Conservation (phyloP, 2,329 filamentous ascomycete genomes). For the Metarhizium robertsii region DNA sequence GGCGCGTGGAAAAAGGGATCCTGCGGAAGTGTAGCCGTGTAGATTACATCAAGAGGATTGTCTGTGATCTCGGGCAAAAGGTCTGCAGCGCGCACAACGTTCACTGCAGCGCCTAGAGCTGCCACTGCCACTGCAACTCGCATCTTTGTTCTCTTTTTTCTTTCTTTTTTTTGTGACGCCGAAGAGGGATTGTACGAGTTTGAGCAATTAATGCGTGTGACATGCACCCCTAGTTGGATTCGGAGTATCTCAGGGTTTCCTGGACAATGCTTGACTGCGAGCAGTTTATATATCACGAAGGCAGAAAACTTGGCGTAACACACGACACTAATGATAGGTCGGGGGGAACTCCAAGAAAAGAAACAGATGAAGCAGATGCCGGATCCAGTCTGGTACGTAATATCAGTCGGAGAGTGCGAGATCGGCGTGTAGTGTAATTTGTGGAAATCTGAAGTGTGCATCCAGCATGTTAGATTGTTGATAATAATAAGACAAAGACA, state of each 20-base stretch:
- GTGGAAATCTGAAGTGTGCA: background rate
- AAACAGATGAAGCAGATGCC: background rate
- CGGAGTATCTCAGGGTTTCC: background rate
- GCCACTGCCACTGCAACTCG: background rate
- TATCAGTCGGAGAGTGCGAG: background rate
- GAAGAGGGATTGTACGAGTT: background rate
- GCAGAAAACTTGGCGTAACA: background rate
- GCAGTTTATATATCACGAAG: background rate
- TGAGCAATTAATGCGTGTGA: background rate
- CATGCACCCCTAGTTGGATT: background rate
- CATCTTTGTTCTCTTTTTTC: background rate
- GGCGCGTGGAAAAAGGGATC: constrained; percentile 40
- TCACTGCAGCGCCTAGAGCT: background rate
- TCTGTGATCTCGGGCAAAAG: constrained; percentile 41
- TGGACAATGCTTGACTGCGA: background rate
- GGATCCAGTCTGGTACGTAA: background rate
- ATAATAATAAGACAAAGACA: background rate
- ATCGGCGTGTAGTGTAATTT: background rate
- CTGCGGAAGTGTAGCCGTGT: constrained; percentile 46
- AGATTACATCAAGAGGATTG: constrained; percentile 45
- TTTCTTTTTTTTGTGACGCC: background rate
- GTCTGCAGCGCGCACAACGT: constrained; percentile 12
- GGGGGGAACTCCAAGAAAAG: background rate
- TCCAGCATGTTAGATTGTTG: background rate
- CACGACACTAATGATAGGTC: background rate